Percentiles rank a stretch among this genome's conserved stretches.
Conservation (phyloP, 2,329 filamentous ascomycete species). For the Cladorrhinum sp. region DNA sequence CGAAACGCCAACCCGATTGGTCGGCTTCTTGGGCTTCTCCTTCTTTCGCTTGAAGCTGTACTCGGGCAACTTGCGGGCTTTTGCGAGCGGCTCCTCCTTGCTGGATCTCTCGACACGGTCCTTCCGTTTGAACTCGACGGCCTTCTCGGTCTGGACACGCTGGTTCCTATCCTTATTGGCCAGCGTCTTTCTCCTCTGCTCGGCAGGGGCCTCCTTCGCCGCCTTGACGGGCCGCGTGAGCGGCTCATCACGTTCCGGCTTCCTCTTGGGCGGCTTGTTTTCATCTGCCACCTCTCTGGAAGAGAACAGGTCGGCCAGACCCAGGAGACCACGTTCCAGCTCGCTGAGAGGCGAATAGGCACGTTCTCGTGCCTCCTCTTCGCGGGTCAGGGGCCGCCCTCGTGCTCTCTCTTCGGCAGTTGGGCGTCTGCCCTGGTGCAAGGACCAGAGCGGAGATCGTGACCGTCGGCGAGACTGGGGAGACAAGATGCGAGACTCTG, state of each 20-base stretch:
- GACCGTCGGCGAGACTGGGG: neutral
- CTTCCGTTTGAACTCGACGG: neutral
- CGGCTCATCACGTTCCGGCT: too few species aligned
- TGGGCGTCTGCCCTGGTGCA: neutral
- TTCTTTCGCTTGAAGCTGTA: neutral
- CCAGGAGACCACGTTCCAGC: neutral
- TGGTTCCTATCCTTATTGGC: neutral
- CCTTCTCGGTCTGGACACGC: neutral
- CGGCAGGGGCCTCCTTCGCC: neutral
- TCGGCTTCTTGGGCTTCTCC: neutral
- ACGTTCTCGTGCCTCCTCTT: neutral
- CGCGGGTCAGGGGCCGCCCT: neutral
- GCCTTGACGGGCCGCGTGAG: neutral
- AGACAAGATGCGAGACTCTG: neutral
- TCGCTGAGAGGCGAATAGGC: neutral
- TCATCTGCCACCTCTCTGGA: neutral
- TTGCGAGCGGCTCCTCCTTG: neutral
- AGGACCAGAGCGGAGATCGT: neutral
- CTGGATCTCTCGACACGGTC: neutral
- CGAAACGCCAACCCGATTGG: neutral
- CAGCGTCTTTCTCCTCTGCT: neutral
- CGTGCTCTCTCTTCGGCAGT: neutral
- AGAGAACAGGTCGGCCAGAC: neutral
- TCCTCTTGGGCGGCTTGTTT: neutral
- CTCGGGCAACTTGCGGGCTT: neutral